Conservation (phyloP, 2,329 filamentous ascomycete genomes). For the Sporothrix pseudoabietina region DNA sequence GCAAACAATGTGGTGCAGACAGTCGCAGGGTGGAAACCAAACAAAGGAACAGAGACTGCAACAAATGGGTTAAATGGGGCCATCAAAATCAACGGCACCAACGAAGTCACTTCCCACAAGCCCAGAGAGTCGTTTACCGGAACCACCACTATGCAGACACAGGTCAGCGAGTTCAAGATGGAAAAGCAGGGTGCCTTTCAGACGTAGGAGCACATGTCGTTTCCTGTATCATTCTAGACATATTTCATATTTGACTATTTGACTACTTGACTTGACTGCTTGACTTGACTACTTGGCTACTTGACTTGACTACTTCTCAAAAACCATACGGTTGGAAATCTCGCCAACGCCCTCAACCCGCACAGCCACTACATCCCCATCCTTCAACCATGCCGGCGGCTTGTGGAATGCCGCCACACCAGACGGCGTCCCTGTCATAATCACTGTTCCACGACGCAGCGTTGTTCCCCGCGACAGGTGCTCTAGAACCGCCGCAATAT, state of each 20-base stretch:
- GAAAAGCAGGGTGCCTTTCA: slow-evolving; percentile 21
- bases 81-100: not conserved
- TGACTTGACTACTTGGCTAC: too few species aligned
- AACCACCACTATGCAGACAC: not conserved
- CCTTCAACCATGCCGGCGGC: not conserved
- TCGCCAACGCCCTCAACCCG: not conserved
- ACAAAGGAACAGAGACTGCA: not conserved
- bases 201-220: not conserved
- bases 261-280: too few species aligned
- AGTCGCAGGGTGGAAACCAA: not conserved
- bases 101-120: not conserved
- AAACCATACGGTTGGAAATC: not conserved
- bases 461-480: not conserved
- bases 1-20: slow-evolving; percentile 13
- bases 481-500: not conserved
- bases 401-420: not conserved
- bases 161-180: slow-evolving; percentile 14
- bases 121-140: not conserved
- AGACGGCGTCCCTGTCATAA: not conserved
- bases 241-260: too few species aligned
- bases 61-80: not conserved
- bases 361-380: not conserved
- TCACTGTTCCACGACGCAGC: not conserved
- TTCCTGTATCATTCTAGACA: not conserved
- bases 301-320: not conserved